Evolutionary conservation across 2,329 filamentous ascomycete genomes (phyloP).

Genomic region (Penicillium verrucosum): DNA sequence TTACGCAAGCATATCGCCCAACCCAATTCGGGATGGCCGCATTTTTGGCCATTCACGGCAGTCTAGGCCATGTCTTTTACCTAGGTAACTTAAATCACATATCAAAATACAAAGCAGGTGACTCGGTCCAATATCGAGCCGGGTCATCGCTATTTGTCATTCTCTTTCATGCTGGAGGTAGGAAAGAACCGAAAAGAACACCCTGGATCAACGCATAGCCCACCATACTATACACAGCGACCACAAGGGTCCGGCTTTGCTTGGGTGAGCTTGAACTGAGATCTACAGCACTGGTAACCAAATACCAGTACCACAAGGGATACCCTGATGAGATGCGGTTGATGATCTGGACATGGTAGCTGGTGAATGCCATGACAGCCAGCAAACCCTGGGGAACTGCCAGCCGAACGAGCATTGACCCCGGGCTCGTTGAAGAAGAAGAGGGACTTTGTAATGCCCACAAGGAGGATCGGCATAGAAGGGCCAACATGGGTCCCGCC

Average conservation of each 20-base stretch:
- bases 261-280: conserved; percentile 17
- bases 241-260: conserved; percentile 20
- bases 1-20: conserved; percentile 18
- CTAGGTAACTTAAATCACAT: not conserved
- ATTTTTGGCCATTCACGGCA: not conserved
- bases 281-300: conserved; percentile 51
- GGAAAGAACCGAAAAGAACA: conserved; percentile 79
- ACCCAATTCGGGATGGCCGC: conserved; percentile 5
- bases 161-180: conserved; percentile 67
- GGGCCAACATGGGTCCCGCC: conserved; percentile 69
- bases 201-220: conserved; percentile 82
- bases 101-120: not conserved
- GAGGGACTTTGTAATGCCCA: conserved; percentile 42
- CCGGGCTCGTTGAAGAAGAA: conserved; percentile 19
- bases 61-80: not conserved
- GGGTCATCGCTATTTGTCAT: not conserved
- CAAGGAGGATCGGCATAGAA: conserved; percentile 63
- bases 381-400: conserved; percentile 72
- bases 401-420: conserved; percentile 51
- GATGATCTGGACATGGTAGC: conserved; percentile 91
- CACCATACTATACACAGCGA: conserved; percentile 65
- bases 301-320: conserved; percentile 82
- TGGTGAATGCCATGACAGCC: conserved; percentile 67
- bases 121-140: not conserved
- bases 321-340: conserved; percentile 85